Base-by-base conservation (phyloP, 768 basidiomycete genomes). In the Clitopilus hobsonii region DNA sequence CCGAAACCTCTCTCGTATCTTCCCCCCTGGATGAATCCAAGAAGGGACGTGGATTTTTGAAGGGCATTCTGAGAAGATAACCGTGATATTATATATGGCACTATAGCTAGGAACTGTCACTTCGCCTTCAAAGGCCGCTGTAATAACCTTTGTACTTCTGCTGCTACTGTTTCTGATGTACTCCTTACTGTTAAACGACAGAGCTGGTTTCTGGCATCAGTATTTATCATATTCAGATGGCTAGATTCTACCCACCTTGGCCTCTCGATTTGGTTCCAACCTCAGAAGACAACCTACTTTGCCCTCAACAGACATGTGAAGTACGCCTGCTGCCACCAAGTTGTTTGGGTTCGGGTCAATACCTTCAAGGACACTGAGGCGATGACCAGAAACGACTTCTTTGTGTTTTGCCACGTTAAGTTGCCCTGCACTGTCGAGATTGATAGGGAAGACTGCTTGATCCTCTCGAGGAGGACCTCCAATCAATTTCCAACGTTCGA, bases 401-500 rank as follows among this genome's bases (percentile, higher is more conserved):
- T 81, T 79, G 63, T 97, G 79, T 65, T 81, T 88, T 11, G 74
- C 76, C 8, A 88, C 62, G 66, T 98, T 91, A 38, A 98, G 74
- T 56, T 89, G 83, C 8, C 91, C 91, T 7, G 74, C 66, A 14
- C 73, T 73, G 41, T 82, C 84, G 22, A 97, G 73, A 27, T 73
- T 67, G 56, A 98, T 86, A 0, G 93, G 86, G 70, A 97, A 97
- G 53, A 99, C 79, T 48, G 72, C 69, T 67, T 99, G 97, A 24
- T 89, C 84, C 73, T 99, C 97, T 50, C 95, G 82, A 25, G 97
- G 97, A 11, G 93, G 78, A 1, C 97, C 97, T 6, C 97, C 97
- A 51, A 98, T 98, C 61, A 97, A 73, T 69, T 94, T 95, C 97
- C 97, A 99, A 51, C 97, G 78, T 69, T 98, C 95, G 71, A 98